Base-by-base conservation (phyloP, 495 filamentous ascomycete genomes). In the Tetracladium setigerum region DNA sequence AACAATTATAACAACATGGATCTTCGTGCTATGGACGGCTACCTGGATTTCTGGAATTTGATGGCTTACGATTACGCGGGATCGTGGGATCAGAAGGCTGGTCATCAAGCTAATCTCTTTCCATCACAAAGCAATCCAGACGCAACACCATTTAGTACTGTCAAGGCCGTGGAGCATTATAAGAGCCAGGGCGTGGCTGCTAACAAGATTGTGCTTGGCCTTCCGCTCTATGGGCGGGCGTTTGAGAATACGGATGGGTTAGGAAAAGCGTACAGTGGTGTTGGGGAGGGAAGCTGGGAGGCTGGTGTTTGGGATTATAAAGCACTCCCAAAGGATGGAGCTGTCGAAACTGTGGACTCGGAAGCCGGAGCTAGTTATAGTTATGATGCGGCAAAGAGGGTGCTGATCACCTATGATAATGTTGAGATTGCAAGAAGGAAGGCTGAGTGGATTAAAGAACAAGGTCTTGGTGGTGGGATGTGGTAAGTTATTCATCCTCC, bases 11-110 rank as follows among this genome's bases (percentile, higher is more conserved):
- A 71, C 18, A 89, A 85, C 53, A 70, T 95, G 45, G 76, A 82
- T 46, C 65, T 97, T 1, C 55, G 62, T 1, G 73, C 72, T 37
- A 95, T 97, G 87, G 88, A 88, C 51, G 67, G 63, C 13, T 78
- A 82, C 49, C 77, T 96, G 9, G 91, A 96, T 68, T 95, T 96
- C 65, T 95, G 89, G 79, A 95, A 95, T 66, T 68, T 95, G 30
- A 91, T 92, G 87, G 84, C 82, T 30, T 89, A 89, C 57, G 86
- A 89, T 65, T 88, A 77, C 59, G 76, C 83, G 5, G 86, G 85
- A 4, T 81, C 79, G 16, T 96, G 89, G 89, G 87, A 92, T 55
- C 31, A 60, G 9, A 60, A 64, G 6, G 67, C 87, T 15, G 89
- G 87, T 11, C 87, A 96, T 61, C 84, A 91, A 60, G 80, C 91